Evolutionary conservation across 2,329 filamentous ascomycete genomes (phyloP).

Genomic region (Calonectria pauciramosa): DNA sequence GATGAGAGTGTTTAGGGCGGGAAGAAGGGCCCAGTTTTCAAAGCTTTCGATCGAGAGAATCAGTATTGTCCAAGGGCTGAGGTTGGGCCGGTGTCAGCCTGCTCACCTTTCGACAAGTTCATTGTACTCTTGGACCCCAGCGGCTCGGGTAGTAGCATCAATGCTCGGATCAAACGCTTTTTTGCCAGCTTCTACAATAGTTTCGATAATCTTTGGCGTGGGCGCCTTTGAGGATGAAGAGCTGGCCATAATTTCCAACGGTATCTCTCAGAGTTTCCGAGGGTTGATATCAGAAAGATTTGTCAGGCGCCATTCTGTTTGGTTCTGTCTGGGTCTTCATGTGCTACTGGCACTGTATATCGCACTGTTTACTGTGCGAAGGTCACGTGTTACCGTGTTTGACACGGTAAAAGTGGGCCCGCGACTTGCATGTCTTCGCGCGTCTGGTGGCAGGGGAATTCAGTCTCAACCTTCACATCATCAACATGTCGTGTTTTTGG

Average conservation of each 20-base stretch:
- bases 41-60: slow-evolving; percentile 45
- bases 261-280: slow-evolving; percentile 15
- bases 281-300: slow-evolving; percentile 19
- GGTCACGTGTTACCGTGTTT: slow-evolving; percentile 47
- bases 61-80: not conserved
- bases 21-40: slow-evolving; percentile 67
- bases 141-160: slow-evolving; percentile 50
- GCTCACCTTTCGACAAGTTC: slow-evolving; percentile 64
- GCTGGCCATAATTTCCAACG: slow-evolving; percentile 44
- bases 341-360: slow-evolving; percentile 37
- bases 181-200: slow-evolving; percentile 56
- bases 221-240: slow-evolving; percentile 34
- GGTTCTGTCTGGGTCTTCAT: slow-evolving; percentile 37
- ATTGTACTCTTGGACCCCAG: slow-evolving; percentile 57
- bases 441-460: not conserved
- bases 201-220: slow-evolving; percentile 50
- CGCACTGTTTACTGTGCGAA: slow-evolving; percentile 18
- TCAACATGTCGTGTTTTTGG: slow-evolving; percentile 35
- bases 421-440: slow-evolving; percentile 25
- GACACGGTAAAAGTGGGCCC: slow-evolving; percentile 20
- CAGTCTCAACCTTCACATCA: slow-evolving; percentile 1
- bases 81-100: not conserved
- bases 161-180: slow-evolving; percentile 64
- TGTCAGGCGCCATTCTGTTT: slow-evolving; percentile 36
- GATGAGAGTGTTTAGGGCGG: slow-evolving; percentile 73